These are phyloP conservation scores for Diospyros kaki DNA, from an alignment of 148 eudicot genomes.

Conservation along the genomic window DNA sequence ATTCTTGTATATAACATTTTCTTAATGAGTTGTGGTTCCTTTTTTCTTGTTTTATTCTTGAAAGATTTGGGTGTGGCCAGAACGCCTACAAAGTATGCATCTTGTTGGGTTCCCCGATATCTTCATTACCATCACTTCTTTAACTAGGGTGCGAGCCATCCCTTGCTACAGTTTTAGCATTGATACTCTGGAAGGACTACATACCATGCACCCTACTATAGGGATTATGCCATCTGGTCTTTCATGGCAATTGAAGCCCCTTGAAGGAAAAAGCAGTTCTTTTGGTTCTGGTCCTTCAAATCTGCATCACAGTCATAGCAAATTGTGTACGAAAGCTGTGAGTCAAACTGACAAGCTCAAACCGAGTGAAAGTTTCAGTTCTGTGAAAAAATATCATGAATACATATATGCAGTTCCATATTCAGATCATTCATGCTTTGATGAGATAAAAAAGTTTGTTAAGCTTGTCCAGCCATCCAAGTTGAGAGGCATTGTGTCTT, in stretches of 20 bases:
- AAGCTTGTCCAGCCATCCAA: constrained; percentile 45
- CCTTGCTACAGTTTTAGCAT: constrained; percentile 76
- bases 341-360: neutral
- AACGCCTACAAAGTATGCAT: constrained; percentile 75
- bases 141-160: constrained; percentile 69
- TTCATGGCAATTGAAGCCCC: constrained; percentile 47
- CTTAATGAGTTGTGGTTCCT: neutral
- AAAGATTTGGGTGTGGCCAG: constrained; percentile 95
- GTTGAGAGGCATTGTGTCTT: constrained; percentile 70
- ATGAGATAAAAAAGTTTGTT: constrained; percentile 62
- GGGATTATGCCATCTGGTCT: constrained; percentile 93
- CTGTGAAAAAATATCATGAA: constrained; percentile 43
- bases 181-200: constrained; percentile 66
- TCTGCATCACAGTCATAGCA: constrained; percentile 9
- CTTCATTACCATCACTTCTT: constrained; percentile 60
- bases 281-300: constrained; percentile 26
- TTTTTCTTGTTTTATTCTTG: constrained; percentile 4
- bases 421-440: constrained; percentile 70
- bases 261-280: constrained; percentile 14
- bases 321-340: constrained; percentile 9
- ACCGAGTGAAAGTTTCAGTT: constrained; percentile 24
- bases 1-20: neutral
- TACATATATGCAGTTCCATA: constrained; percentile 69
- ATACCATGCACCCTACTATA: constrained; percentile 52
- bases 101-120: constrained; percentile 56